A percentile compares a stretch with the other conserved stretches of the same genome.
Evolutionary conservation across 768 basidiomycete species (phyloP).

Genomic region (Pleurotus tuoliensis): DNA sequence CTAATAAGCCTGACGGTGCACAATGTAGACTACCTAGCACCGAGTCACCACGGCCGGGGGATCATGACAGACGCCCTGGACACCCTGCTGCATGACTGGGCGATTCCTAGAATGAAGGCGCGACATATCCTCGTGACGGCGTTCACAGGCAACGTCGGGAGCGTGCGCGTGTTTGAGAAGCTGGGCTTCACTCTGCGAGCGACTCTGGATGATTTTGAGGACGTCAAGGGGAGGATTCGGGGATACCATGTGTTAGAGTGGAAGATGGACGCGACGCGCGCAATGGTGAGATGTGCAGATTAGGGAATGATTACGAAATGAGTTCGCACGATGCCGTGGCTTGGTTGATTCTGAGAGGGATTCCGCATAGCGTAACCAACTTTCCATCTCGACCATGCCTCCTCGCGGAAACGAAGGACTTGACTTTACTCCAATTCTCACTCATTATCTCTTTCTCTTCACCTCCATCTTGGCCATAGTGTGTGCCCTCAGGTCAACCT

Average conservation of each 20-base stretch:
- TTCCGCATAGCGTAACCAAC: background rate
- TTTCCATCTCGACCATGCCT: slow-evolving; percentile 34
- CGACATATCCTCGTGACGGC: slow-evolving; percentile 39
- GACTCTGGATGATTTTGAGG: slow-evolving; percentile 33
- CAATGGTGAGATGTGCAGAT: background rate
- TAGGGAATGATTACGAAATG: slow-evolving; percentile 7
- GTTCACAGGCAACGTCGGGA: slow-evolving; percentile 53
- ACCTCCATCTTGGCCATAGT: slow-evolving; percentile 81
- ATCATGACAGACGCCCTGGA: slow-evolving; percentile 70
- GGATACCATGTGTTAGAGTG: slow-evolving; percentile 33
- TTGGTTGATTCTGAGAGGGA: background rate
- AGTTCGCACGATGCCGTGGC: background rate
- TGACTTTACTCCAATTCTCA: slow-evolving; percentile 85
- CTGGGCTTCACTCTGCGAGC: slow-evolving; percentile 47
- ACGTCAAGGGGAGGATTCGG: slow-evolving; percentile 32
- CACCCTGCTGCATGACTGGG: slow-evolving; percentile 55
- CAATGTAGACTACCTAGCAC: slow-evolving; percentile 53
- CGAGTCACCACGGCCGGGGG: slow-evolving; percentile 60
- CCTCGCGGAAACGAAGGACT: slow-evolving; percentile 62
- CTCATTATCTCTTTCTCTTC: slow-evolving; percentile 88
- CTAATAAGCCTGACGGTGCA: background rate
- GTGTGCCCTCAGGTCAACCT: slow-evolving; percentile 23
- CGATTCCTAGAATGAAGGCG: slow-evolving; percentile 59
- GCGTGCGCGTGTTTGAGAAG: slow-evolving; percentile 64
- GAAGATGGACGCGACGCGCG: slow-evolving; percentile 10